Conservation (phyloP, 306 rosid genomes). For the Lithocarpus polystachyus region DNA sequence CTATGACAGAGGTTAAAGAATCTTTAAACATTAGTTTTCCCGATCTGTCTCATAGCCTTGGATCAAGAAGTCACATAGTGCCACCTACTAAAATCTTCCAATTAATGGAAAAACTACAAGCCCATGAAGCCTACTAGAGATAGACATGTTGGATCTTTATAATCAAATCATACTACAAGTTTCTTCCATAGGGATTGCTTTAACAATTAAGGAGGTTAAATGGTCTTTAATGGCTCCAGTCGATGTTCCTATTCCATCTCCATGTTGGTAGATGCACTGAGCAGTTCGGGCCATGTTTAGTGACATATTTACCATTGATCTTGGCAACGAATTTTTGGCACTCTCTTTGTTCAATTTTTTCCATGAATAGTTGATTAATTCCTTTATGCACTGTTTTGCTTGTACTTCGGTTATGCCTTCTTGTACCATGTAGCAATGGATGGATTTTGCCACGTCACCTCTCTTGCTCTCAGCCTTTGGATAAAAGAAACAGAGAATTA, state of each 20-base stretch:
- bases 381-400: conserved; percentile 7
- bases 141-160: no score
- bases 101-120: no score
- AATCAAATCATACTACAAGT: not conserved
- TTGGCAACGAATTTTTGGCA: conserved; percentile 5
- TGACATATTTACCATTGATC: not conserved
- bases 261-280: conserved; percentile 19
- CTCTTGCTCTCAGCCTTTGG: conserved; percentile 32
- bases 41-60: no score
- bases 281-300: conserved; percentile 30
- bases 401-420: conserved; percentile 20
- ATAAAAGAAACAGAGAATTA: not conserved
- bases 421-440: conserved; percentile 26
- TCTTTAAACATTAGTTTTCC: no score
- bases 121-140: no score
- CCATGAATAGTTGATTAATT: conserved; percentile 20
- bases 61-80: no score
- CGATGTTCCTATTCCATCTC: conserved; percentile 33
- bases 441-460: conserved; percentile 33
- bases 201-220: conserved; percentile 14
- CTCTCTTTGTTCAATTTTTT: conserved; percentile 24
- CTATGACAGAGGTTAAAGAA: no score
- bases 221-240: conserved; percentile 19
- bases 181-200: conserved; percentile 11
- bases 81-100: no score